These are phyloP conservation scores for Diaporthe vexans DNA, from an alignment of 2,329 filamentous ascomycete species.

Conservation along the genomic window DNA sequence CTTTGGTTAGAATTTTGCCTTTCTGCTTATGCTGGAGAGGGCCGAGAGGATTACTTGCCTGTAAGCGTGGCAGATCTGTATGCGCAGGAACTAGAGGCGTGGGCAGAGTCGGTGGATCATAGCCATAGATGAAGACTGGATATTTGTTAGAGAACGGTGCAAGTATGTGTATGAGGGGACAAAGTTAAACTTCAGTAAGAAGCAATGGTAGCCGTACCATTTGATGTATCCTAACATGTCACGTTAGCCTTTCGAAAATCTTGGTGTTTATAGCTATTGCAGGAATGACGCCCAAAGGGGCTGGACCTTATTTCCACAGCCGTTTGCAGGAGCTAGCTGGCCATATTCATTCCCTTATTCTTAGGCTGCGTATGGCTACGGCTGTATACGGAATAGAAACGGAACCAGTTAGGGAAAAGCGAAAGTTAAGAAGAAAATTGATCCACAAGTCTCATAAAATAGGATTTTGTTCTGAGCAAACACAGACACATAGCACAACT, in stretches of 20 bases:
- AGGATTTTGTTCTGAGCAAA: not conserved
- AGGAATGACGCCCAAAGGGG: not conserved
- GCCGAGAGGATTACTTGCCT: not conserved
- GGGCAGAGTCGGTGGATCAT: not conserved
- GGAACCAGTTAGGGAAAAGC: too few species aligned
- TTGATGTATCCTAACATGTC: not conserved
- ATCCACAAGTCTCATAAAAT: too few species aligned
- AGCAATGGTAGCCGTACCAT: not conserved
- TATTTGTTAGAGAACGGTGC: not conserved
- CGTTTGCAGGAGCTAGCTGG: not conserved
- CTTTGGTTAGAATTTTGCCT: not conserved
- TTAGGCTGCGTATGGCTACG: too few species aligned
- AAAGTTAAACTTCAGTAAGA: too few species aligned
- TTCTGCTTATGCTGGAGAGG: not conserved
- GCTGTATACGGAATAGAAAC: too few species aligned
- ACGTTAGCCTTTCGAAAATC: not conserved
- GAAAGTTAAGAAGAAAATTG: not conserved
- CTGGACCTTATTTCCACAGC: not conserved
- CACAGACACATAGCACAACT: not conserved
- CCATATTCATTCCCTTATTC: not conserved
- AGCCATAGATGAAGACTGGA: conserved; percentile 2
- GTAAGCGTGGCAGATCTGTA: not conserved
- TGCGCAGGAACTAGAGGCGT: not conserved
- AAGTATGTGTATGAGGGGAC: not conserved
- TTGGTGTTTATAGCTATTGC: too few species aligned